Evolutionary conservation across 2,329 filamentous ascomycete species (phyloP), one percentile per base, ranked within the genome.

Genomic region (Cladophialophora carrionii): DNA sequence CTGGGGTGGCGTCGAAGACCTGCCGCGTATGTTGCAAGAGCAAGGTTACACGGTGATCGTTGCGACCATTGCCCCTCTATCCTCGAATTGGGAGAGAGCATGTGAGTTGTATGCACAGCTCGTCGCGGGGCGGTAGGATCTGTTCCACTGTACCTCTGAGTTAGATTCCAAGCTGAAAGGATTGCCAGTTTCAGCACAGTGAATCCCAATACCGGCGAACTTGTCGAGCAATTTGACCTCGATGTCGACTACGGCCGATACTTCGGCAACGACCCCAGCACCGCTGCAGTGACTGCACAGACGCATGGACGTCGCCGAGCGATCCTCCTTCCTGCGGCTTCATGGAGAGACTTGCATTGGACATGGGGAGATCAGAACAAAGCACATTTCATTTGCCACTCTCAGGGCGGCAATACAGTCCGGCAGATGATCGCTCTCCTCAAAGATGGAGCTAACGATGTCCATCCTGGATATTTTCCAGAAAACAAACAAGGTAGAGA

Each of bases 341-440:
- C 37, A 17, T 43, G 37, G 37, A 43, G 2, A 8, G 17, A 43
- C n/a, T 3, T 7, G 37, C 5, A 8, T 9, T 43, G 37, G 37
- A n/a, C n/a, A 43, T 43, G 37, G 37, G 37, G 37, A n/a, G 1
- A 6, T 17, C 17, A 8, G n/a, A 43, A 43, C 17, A 43, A 43
- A 43, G 37, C 37, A n/a, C 37, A n/a, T 43, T 43, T 43, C 37
- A 43, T 43, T 43, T 43, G 37, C 37, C 37, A 43, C n/a, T 43
- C 37, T 43, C 37, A 43, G n/a, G 37, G 37, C 37, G 37, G 37
- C 37, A 43, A 43, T 2, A 43, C 37, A 43, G 37, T 43, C 17
- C 37, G 37, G 14, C 37, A 43, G n/a, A 43, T 43, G 37, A 43
- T 43, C 37, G 37, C 37, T 17, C 17, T 43, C 17, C 37, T 43